Evolutionary conservation across 140 eudicot species (phyloP), one percentile per base, ranked within the genome.

Genomic region (Bidens hawaiensis): DNA sequence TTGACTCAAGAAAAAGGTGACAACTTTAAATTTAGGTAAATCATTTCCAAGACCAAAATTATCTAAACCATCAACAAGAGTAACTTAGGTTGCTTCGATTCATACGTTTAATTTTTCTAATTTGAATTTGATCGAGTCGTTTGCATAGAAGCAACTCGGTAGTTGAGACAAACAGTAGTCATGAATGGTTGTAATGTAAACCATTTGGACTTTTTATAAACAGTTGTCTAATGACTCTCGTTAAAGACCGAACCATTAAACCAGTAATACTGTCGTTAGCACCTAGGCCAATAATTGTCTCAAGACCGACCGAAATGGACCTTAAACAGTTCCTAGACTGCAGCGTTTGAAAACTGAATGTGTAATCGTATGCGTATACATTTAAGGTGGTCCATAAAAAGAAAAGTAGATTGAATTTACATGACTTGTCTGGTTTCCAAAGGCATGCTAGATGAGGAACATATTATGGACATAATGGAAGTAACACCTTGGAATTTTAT

Each of bases 401-500:
- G 48, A 28, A 13, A 46, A 19, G 30, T 0, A 73, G n/a, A 64
- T 5, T 59, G 55, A 51, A 62, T 40, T 36, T 72, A 22, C 71
- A 72, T 52, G 40, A 38, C 52, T 72, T 71, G 71, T 71, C 64
- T 71, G 76, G 46, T 61, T 61, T 50, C 47, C 41, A 69, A 69
- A 69, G 67, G 58, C 60, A 69, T 59, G 67, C 68, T 69, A 69
- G 53, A 71, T 62, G 63, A 62, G 57, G 57, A 38, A 53, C 13
- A 52, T 52, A 60, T 64, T 64, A 67, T 73, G 78, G 78, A 73
- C 61, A 65, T 40, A 31, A 72, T 65, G 40, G n/a, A 65, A n/a
- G n/a, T n/a, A n/a, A 57, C 7, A n/a, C 73, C 54, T 59, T 73
- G 78, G 78, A 73, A 73, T 73, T 68, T n/a, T 63, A 72, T 72